Base-by-base conservation (phyloP, 306 rosid species). In the Amphicarpaea edgeworthii region DNA sequence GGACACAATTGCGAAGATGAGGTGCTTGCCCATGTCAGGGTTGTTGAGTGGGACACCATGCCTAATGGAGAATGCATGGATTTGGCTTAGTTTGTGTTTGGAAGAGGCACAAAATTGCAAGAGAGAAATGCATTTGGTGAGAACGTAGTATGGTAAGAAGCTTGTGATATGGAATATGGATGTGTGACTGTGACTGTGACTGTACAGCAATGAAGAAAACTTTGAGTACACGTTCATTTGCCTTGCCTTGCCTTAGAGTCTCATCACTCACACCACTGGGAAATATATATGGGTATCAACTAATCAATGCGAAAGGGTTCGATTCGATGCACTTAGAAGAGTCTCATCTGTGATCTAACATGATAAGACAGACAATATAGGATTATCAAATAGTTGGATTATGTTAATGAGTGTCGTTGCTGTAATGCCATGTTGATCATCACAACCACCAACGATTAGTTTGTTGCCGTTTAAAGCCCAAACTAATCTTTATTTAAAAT, bases 11-110 rank as follows among this genome's bases (percentile, higher is more conserved):
- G 85, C 70, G 83, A 49, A 87, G 28, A 87, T 80, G 8, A 87
- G 90, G 30, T 85, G 76, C 28, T 87, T 87, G 14, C 88, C 90
- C 70, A 87, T 77, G 37, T 79, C 82, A 62, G 87, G 87, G 84
- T 84, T 77, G 50, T 76, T 20, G 59, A 77, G 55, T 47, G 87
- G 68, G 76, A 82, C 88, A 66, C 75, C 77, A 42, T 79, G 87
- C 50, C 88, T 77, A 2, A 87, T 43, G 57, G 90, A 84, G 57
- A 84, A 87, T n/a, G 90, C 87, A 42, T 87, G 90, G 30, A 87
- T 82, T 77, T 87, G 88, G 70, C 72, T 84, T 1, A 87, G 76
- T 74, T 82, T 87, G 77, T 64, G 38, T 43, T 21, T 73, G 69
- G 90, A 87, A n/a, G 87, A 77, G 47, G 87, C 85, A 43, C 88